Conservation (phyloP, 371 early-diverging fungal species). For the Rhizopus microsporus region DNA sequence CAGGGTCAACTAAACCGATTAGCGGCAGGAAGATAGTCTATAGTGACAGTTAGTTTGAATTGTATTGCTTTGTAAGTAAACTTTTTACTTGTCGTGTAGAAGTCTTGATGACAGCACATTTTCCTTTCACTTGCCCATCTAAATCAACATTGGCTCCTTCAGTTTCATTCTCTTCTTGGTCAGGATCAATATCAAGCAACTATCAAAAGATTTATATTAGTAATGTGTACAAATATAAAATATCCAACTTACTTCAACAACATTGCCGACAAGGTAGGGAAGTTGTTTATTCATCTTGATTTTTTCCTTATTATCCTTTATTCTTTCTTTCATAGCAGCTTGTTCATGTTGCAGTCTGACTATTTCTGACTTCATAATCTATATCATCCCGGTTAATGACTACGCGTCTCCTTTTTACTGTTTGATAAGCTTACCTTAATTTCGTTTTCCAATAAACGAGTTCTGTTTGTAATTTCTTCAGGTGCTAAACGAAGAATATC, state of each 20-base stretch:
- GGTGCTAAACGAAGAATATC: constrained; percentile 88
- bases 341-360: constrained; percentile 90
- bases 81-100: constrained; percentile 87
- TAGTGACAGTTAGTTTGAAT: not conserved
- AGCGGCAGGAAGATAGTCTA: constrained; percentile 97
- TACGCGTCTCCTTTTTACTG: not conserved
- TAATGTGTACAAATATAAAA: not conserved
- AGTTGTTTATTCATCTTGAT: constrained; percentile 99
- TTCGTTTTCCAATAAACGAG: constrained; percentile 94
- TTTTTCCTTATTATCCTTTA: constrained; percentile 99
- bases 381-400: constrained; percentile 1
- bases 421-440: constrained; percentile 71
- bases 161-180: constrained; percentile 81
- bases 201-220: constrained; percentile 24
- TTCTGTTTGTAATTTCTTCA: constrained; percentile 92
- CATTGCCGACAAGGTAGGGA: constrained; percentile 98
- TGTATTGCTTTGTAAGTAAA: not conserved
- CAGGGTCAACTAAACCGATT: constrained; percentile 96
- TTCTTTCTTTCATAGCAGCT: constrained; percentile 85
- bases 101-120: constrained; percentile 98
- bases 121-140: constrained; percentile 91
- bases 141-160: constrained; percentile 95
- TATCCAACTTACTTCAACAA: constrained; percentile 88
- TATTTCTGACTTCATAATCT: constrained; percentile 93
- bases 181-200: constrained; percentile 93